phyloP scores from a whole-genome alignment of 495 filamentous ascomycete species.

The Neurospora sp. region DNA sequence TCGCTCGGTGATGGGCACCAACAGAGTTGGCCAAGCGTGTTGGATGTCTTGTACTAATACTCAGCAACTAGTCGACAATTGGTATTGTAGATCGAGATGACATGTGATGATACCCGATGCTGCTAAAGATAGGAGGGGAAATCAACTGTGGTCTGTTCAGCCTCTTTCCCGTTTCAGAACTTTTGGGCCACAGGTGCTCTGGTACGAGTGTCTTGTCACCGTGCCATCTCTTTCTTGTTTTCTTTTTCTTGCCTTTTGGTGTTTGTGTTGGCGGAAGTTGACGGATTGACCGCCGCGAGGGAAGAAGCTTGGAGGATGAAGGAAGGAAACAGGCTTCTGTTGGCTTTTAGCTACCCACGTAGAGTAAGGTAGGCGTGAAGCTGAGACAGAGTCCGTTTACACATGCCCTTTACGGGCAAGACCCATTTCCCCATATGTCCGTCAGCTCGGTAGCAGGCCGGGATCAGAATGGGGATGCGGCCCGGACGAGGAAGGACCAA shows the following conservation, averaged over 20 bases:
- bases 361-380: neutral
- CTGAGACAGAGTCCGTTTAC: neutral
- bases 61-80: neutral
- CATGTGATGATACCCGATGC: neutral
- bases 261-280: neutral
- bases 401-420: neutral
- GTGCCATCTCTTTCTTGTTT: neutral
- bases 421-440: neutral
- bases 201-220: neutral
- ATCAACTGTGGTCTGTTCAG: neutral
- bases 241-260: neutral
- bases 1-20: neutral
- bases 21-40: neutral
- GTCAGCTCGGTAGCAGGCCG: neutral
- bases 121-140: neutral
- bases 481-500: neutral
- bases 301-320: neutral
- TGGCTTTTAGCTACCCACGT: neutral
- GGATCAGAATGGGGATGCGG: neutral
- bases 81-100: neutral
- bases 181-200: neutral
- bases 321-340: neutral
- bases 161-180: neutral
- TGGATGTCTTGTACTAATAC: neutral
- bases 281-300: conserved; percentile 10